Base-by-base conservation (phyloP, 2,329 filamentous ascomycete species). In the Laburnicola sp. region DNA sequence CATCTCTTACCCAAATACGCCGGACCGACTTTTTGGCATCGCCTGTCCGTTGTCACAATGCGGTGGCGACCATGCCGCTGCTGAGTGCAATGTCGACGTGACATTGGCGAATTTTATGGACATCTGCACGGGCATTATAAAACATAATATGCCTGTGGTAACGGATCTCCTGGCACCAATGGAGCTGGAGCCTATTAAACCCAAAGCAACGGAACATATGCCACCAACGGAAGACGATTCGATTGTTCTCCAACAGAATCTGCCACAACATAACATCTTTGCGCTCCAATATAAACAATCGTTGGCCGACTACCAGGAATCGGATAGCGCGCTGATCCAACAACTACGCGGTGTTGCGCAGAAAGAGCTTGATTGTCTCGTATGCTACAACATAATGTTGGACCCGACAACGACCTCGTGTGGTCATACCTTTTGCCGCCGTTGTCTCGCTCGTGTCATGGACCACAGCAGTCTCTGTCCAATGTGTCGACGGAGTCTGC, bases 381-480 rank as follows among this genome's bases (percentile, higher is more conserved):
- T 96, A 51, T 96, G 92, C 73, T 95, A 93, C 70, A 83, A 85
- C 35, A 73, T 95, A 22, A 88, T 93, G 69, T 76, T 91, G 53
- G 88, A 96, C 54, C 91, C 92, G 0, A 77, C 92, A 45, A 96
- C 91, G 0, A 95, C 90, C 0, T 80, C 83, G 1, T 97, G 92
- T 63, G 92, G 92, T 1, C 92, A 97, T 70, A 96, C 91, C 0
- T 93, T 94, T 64, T 97, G 92, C 70, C 85, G 88, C 21, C 82
- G 82, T 52, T 97, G 92, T 68, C 78, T 96, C 22, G 83, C 86
- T 49, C 84, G 88, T 39, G 84, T 89, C 5, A 78, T 95, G 52
- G 88, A 93, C 62, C 87, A 94, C 66, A 87, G 88, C 1, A 81
- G 83, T 49, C 79, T 88, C 48, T 97, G 92, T 65, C 91, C 92